Evolutionary conservation across 2,329 filamentous ascomycete species (phyloP).

Genomic region (Trichoderma citrinoviride): DNA sequence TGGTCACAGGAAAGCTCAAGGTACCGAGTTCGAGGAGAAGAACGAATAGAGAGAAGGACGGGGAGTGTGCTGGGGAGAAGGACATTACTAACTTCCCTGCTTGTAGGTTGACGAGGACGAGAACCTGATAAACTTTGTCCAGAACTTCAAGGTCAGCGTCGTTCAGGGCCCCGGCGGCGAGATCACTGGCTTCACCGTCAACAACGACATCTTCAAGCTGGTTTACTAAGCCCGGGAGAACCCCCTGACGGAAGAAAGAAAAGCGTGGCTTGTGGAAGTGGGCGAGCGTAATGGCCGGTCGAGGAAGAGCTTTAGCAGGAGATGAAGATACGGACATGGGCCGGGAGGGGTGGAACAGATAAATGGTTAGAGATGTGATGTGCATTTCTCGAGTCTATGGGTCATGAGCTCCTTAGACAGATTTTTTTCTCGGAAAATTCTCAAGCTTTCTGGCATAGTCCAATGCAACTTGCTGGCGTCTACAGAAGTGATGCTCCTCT

Average conservation of each 20-base stretch:
- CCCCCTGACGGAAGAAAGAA: neutral
- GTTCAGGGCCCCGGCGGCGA: conserved; percentile 18
- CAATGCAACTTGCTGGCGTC: neutral
- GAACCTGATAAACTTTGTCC: conserved; percentile 22
- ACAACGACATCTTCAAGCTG: conserved; percentile 94
- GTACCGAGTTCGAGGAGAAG: conserved; percentile 46
- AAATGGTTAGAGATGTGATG: conserved; percentile 17
- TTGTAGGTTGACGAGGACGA: conserved; percentile 19
- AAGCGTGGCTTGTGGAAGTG: conserved; percentile 3
- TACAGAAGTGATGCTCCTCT: neutral
- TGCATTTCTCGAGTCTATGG: conserved; percentile 10
- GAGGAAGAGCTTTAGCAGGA: neutral
- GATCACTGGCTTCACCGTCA: conserved; percentile 65
- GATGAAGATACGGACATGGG: neutral
- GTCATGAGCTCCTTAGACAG: conserved; percentile 16
- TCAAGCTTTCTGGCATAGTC: conserved; percentile 20
- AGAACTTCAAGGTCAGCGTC: conserved; percentile 22
- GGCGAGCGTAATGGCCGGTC: conserved; percentile 16
- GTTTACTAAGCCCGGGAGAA: conserved; percentile 55
- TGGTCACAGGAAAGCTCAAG: conserved; percentile 82
- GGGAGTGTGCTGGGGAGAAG: neutral
- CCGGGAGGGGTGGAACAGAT: neutral
- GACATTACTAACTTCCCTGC: neutral
- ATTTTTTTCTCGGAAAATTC: neutral
- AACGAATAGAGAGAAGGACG: neutral